Evolutionary conservation across 805 yeast species (phyloP).

Genomic region (Cephaloascus fragrans): DNA sequence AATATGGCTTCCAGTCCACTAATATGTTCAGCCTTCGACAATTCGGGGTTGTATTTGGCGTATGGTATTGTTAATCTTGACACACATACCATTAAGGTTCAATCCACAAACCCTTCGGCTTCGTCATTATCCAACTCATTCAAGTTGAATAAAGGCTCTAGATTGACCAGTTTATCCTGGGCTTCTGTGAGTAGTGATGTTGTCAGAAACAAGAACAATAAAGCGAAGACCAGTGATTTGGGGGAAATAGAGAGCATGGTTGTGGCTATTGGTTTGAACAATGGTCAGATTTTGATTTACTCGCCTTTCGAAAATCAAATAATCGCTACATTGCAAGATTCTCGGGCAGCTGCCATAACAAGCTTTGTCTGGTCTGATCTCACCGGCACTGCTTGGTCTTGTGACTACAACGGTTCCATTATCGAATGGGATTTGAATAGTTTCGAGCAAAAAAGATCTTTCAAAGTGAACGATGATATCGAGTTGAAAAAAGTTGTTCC

Average conservation of each 20-base stretch:
- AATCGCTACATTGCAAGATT: slow-evolving; percentile 38
- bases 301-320: slow-evolving; percentile 58
- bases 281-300: slow-evolving; percentile 55
- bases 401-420: slow-evolving; percentile 48
- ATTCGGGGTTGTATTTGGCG: slow-evolving; percentile 52
- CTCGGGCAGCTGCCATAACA: slow-evolving; percentile 34
- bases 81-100: slow-evolving; percentile 58
- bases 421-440: slow-evolving; percentile 52
- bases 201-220: slow-evolving; percentile 6
- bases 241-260: slow-evolving; percentile 28
- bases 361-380: slow-evolving; percentile 35
- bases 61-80: slow-evolving; percentile 61
- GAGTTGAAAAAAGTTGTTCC: slow-evolving; percentile 18
- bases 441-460: slow-evolving; percentile 28
- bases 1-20: slow-evolving; percentile 18
- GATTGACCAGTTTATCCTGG: slow-evolving; percentile 48
- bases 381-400: slow-evolving; percentile 43
- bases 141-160: slow-evolving; percentile 40
- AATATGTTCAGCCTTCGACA: slow-evolving; percentile 45
- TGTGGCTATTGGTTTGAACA: slow-evolving; percentile 53
- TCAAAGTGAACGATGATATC: slow-evolving; percentile 29
- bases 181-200: slow-evolving; percentile 14
- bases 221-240: slow-evolving; percentile 15
- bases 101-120: slow-evolving; percentile 34
- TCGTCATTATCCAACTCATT: slow-evolving; percentile 36